Conservation (phyloP, 768 basidiomycete genomes). For the Pleurotus cornucopiae region DNA sequence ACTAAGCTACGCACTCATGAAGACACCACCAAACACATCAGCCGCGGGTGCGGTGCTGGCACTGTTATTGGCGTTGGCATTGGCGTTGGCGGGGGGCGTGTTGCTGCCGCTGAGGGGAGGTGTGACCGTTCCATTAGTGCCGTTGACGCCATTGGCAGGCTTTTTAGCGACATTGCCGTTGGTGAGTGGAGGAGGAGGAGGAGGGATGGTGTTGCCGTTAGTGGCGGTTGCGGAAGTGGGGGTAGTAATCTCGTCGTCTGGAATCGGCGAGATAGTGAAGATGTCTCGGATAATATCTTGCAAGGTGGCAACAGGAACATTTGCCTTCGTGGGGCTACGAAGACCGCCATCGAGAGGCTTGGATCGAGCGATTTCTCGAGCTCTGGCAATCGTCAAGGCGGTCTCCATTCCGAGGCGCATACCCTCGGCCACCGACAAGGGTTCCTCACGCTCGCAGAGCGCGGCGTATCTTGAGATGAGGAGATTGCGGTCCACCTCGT, state of each 20-base stretch:
- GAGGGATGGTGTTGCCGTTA: neutral
- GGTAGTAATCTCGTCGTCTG: neutral
- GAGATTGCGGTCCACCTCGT: conserved; percentile 41
- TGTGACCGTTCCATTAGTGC: neutral
- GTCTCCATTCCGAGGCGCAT: conserved; percentile 54
- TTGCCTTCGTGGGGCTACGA: conserved; percentile 30
- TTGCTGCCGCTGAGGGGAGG: neutral
- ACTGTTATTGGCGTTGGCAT: neutral
- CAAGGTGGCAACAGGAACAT: conserved; percentile 26
- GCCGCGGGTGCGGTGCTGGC: neutral
- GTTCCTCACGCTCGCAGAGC: conserved; percentile 46
- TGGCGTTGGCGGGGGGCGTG: neutral
- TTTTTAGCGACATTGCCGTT: neutral
- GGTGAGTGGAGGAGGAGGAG: neutral
- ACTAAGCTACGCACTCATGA: neutral
- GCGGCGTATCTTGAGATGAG: conserved; percentile 49
- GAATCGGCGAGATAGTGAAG: conserved; percentile 19
- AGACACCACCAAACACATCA: neutral
- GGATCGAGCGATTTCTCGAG: conserved; percentile 46
- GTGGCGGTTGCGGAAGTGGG: neutral
- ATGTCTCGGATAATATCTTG: conserved; percentile 29
- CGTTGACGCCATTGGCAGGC: neutral
- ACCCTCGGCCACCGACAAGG: conserved; percentile 52
- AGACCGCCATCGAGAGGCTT: conserved; percentile 23
- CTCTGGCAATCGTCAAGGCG: conserved; percentile 43